phyloP scores from a whole-genome alignment of 176 grass and related monocot species.

The Triticum aestivum region IWGSC_CS_RefSeq_v2.1 NC_057795.1:631984857-631985356 shows the following conservation, averaged over 20 bases:
- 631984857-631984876: too few relatives aligned
- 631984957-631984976: background rate
- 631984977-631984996: background rate
- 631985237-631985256: slow-evolving; percentile 18
- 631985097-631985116: background rate
- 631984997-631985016: slow-evolving; percentile 21
- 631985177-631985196: background rate
- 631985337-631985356: too few relatives aligned
- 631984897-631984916: background rate
- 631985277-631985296: background rate
- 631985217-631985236: slow-evolving; percentile 17
- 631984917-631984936: background rate
- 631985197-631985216: slow-evolving; percentile 52
- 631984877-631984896: too few relatives aligned
- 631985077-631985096: too few relatives aligned
- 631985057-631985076: too few relatives aligned
- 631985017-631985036: slow-evolving; percentile 17
- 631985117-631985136: background rate
- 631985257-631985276: slow-evolving; percentile 21
- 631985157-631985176: background rate
- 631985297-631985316: background rate
- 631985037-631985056: slow-evolving; percentile 6
- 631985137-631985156: background rate
- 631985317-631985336: background rate
- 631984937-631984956: background rate